phyloP scores from a whole-genome alignment of 768 basidiomycete genomes.

The Phylloporus sp. region DNA sequence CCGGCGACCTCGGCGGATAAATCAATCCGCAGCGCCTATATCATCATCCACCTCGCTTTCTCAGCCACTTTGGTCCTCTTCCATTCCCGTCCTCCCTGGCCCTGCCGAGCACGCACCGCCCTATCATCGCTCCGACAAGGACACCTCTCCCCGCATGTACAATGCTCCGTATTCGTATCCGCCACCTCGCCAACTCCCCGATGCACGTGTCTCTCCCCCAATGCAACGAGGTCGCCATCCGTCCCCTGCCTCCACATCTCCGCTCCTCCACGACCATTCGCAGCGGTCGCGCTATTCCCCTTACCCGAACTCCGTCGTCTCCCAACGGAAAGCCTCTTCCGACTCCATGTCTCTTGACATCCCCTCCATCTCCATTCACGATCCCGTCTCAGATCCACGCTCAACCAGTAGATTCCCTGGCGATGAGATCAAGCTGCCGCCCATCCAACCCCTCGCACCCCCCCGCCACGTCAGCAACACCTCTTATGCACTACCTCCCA shows the following conservation, averaged over 20 bases:
- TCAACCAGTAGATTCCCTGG: conserved; percentile 22
- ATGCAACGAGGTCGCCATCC: conserved; percentile 29
- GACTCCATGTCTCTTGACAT: conserved; percentile 32
- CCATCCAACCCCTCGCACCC: conserved; percentile 35
- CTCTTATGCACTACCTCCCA: conserved; percentile 59
- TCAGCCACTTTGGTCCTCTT: conserved; percentile 44
- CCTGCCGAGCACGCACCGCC: conserved; percentile 19
- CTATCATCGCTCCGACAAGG: conserved; percentile 25
- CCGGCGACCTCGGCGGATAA: conserved; percentile 53
- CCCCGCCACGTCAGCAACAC: conserved; percentile 29
- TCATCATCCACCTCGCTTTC: conserved; percentile 29
- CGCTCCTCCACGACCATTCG: conserved; percentile 22
- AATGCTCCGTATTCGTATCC: conserved; percentile 28
- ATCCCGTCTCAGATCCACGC: conserved; percentile 26
- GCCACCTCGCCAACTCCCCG: conserved; percentile 26
- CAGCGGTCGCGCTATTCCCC: conserved; percentile 39
- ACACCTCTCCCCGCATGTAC: conserved; percentile 24
- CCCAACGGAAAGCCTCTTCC: conserved; percentile 24
- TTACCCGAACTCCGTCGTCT: conserved; percentile 34
- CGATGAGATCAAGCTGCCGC: conserved; percentile 38
- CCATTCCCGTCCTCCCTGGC: conserved; percentile 34
- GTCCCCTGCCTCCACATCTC: conserved; percentile 24
- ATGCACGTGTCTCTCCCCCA: conserved; percentile 26
- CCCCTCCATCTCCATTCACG: conserved; percentile 33
- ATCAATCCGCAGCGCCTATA: conserved; percentile 35